These are phyloP conservation scores for Monilinia laxa DNA, from an alignment of 2,329 filamentous ascomycete genomes.

Conservation along the genomic window DNA sequence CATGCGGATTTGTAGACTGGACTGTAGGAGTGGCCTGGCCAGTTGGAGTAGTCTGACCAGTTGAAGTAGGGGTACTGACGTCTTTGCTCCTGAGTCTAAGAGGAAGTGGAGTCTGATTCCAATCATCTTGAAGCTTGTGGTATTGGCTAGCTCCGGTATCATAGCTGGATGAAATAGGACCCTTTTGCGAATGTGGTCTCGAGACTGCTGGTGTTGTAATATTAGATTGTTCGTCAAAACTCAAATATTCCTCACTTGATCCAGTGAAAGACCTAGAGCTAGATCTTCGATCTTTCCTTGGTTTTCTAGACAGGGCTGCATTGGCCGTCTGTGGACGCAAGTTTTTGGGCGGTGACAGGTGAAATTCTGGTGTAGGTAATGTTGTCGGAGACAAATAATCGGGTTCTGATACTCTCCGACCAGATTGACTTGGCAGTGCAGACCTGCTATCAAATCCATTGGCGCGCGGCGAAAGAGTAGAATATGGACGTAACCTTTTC, in stretches of 20 bases:
- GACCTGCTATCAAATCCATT: slow-evolving; percentile 9
- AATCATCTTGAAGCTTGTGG: slow-evolving; percentile 10
- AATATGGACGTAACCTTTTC: slow-evolving; percentile 6
- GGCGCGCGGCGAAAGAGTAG: slow-evolving; percentile 13
- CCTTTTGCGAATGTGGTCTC: slow-evolving; percentile 35
- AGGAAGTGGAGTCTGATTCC: slow-evolving; percentile 9
- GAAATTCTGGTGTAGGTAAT: not conserved
- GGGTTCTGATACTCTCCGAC: slow-evolving; percentile 6
- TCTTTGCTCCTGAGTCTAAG: slow-evolving; percentile 1
- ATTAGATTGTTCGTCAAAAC: slow-evolving; percentile 34
- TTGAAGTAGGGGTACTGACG: not conserved
- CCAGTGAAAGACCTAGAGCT: slow-evolving; percentile 30
- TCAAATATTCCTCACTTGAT: slow-evolving; percentile 38
- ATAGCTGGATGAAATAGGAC: not conserved
- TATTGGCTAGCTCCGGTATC: not conserved
- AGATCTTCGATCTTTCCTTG: slow-evolving; percentile 19
- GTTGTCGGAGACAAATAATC: not conserved
- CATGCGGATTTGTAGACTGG: slow-evolving; percentile 8
- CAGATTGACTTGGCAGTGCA: slow-evolving; percentile 15
- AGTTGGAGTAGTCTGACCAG: not conserved
- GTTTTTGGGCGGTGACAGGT: not conserved
- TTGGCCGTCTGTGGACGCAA: not conserved
- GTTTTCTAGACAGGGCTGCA: not conserved
- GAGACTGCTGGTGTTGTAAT: slow-evolving; percentile 36
- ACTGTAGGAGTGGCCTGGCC: slow-evolving; percentile 1